Base-by-base conservation (phyloP, 1,284 basidiomycete species). In the Lignosus rhinocerotis region DNA sequence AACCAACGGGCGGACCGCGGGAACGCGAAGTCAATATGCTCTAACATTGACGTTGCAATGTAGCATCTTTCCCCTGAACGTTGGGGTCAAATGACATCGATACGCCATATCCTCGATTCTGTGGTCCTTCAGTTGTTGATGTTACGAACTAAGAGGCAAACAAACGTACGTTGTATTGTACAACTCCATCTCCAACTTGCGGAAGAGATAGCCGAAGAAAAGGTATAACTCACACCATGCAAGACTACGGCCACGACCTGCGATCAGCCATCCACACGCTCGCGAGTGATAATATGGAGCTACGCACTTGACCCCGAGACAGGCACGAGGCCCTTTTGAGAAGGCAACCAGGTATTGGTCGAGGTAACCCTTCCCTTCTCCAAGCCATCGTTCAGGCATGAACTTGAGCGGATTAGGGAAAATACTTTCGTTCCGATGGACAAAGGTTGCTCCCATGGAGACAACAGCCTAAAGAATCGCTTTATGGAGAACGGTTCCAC, bases 171-270 rank as follows among this genome's bases (percentile, higher is more conserved):
- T 53, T 16, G 42, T 53, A 11, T 53, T 16, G 16, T 53, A 25
- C 14, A 53, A 33, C 36, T 44, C 44, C 52, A 53, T 25, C 2
- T 53, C 52, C 10, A 53, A n/a, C 42, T 46, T 53, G 31, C 52
- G 52, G 32, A 53, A 53, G 2, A 53, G 2, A 19, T 45, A 30
- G 3, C 50, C 50, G 10, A 51, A 19, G 50, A 51, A 10, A 10
- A 53, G 32, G 14, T 53, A 53, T 12, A 53, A 16, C 25, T 53
- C 52, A 19, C 43, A 53, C 52, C 52, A 53, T n/a, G 43, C 52
- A 11, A 53, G 52, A 14, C 52, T 53, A 14, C 4, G 16, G 7
- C 7, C 34, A 2, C 1, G 16, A 34, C 3, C 3, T 2, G 43
- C 3, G 21, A 7, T n/a, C 6, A 32, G 30, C 12, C 12, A 32